Evolutionary conservation across 257 asterid species (phyloP), one percentile per base, ranked within the genome.

Genomic region (Solanum rostratum): DNA sequence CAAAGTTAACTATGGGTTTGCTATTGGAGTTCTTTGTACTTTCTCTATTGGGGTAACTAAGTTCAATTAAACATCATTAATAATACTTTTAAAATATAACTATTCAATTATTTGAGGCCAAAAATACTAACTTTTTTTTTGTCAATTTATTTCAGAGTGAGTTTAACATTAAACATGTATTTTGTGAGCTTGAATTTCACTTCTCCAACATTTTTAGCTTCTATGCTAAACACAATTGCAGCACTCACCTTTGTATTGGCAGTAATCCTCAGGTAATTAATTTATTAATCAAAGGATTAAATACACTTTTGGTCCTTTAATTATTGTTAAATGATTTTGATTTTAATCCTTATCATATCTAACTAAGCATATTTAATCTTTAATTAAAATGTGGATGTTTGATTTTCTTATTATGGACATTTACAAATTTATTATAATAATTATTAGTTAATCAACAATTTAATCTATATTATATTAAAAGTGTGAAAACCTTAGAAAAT

Each of bases 151-250:
- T 85, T 79, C 94, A 93, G 98, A 89, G 95, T 91, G 84, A 88
- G 97, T 81, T 90, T 94, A 86, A 91, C 97, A 2, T 87, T 93
- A 24, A 94, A 94, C 89, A 89, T 94, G 97, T 94, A 90, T 55
- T 94, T 94, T 87, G 87, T 90, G 86, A 90, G 97, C 84, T 74
- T 94, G 89, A 88, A 71, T 81, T 88, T 79, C 83, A 92, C 95
- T n/a, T 93, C 97, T 59, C 93, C 98, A 74, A 92, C 97, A 7
- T 88, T 93, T 13, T 81, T 94, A 22, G 89, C 97, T 53, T 90
- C 97, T 80, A 84, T 93, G 95, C 87, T 91, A 73, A 94, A 94
- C 71, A 89, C 97, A 1, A 87, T 93, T 81, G 96, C 97, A 86
- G 89, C 94, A 85, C 69, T 94, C 82, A 93, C 98, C 57, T 94